These are phyloP conservation scores for Austropuccinia psidii DNA, from an alignment of 1,284 basidiomycete species.

Conservation along the genomic window DNA sequence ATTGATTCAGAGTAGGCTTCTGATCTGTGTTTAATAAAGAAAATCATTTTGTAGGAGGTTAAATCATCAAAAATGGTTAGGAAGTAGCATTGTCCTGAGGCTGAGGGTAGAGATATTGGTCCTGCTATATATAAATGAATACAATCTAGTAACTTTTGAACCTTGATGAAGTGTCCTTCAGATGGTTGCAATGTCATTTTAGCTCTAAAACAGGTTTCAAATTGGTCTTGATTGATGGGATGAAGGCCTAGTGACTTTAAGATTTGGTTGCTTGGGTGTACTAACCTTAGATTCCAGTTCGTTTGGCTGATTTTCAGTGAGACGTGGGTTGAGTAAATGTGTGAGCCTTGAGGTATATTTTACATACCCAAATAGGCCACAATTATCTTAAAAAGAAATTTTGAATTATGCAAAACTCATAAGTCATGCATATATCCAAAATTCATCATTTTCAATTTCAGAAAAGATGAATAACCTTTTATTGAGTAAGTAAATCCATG, in stretches of 20 bases:
- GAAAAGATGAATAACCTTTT: too few species aligned
- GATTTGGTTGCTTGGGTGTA: not conserved
- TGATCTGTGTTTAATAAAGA: not conserved
- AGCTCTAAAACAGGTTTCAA: not conserved
- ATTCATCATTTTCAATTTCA: too few species aligned
- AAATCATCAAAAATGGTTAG: not conserved
- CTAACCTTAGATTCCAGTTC: not conserved
- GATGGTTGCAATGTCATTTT: not conserved
- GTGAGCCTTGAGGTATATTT: too few species aligned
- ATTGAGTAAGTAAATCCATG: too few species aligned
- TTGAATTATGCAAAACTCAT: too few species aligned
- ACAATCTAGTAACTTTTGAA: not conserved
- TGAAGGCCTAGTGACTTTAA: not conserved
- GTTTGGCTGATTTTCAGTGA: too few species aligned
- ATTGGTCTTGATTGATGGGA: not conserved
- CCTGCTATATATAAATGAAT: not conserved
- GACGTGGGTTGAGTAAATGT: too few species aligned
- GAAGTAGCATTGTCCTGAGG: not conserved
- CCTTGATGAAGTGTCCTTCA: not conserved
- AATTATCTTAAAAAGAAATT: too few species aligned
- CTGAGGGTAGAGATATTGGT: too few species aligned
- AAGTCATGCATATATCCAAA: too few species aligned
- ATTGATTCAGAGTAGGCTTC: not conserved
- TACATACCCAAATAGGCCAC: too few species aligned
- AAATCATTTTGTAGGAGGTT: not conserved